Conservation (phyloP, 208 protist species). For the Acanthamoeba healyi region DNA sequence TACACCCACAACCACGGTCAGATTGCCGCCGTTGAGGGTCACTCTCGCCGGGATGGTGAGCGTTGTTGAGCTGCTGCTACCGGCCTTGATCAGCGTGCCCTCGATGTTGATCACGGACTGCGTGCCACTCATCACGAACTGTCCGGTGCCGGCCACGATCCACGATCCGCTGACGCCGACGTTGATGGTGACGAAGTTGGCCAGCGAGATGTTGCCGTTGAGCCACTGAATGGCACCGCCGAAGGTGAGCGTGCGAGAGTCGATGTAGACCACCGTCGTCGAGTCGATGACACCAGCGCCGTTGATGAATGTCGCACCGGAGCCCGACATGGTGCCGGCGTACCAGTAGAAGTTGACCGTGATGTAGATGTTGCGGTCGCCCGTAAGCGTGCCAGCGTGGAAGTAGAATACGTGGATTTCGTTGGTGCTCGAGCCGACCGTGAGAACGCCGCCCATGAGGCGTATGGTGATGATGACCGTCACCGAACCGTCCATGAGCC, state of each 20-base stretch:
- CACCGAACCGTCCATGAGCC: conserved; percentile 53
- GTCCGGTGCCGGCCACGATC: conserved; percentile 13
- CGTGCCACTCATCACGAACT: conserved; percentile 37
- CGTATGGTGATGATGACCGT: conserved; percentile 46
- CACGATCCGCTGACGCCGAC: background rate
- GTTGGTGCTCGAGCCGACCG: conserved; percentile 60
- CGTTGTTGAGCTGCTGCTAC: background rate
- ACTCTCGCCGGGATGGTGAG: conserved; percentile 5
- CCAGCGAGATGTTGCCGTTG: conserved; percentile 71
- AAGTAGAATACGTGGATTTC: conserved; percentile 46
- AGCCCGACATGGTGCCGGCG: conserved; percentile 48
- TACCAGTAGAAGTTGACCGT: conserved; percentile 70
- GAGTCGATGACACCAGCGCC: conserved; percentile 33
- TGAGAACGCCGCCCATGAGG: conserved; percentile 13
- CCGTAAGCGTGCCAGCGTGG: conserved; percentile 40
- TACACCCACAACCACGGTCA: conserved; percentile 63
- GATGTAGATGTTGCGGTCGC: conserved; percentile 66
- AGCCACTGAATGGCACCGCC: conserved; percentile 43
- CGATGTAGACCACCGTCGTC: conserved; percentile 45
- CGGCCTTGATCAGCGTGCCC: conserved; percentile 69
- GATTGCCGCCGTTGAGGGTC: conserved; percentile 48
- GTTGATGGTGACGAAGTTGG: conserved; percentile 25
- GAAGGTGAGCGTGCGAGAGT: conserved; percentile 41
- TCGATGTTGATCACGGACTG: conserved; percentile 46
- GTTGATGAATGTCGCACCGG: background rate